Evolutionary conservation across 1,139 yeast genomes (phyloP), one percentile per base, ranked within the genome.

Genomic region (Pichia sp.): DNA sequence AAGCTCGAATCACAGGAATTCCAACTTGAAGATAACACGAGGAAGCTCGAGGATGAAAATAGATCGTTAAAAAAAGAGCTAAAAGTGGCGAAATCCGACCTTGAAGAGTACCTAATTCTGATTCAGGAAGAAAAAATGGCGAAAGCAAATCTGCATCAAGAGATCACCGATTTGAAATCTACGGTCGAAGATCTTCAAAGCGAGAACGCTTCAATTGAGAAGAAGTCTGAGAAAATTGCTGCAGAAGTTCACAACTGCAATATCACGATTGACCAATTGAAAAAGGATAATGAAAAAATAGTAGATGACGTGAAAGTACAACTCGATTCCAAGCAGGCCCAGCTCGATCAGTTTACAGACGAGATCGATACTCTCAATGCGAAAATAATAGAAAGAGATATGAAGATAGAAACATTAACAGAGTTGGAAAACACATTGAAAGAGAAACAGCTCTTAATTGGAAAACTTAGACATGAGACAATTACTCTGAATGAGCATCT

Each of bases 401-500:
- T 37, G 6, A 55, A 55, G 26, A 49, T 68, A 20, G 52, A 60
- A 26, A 49, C 54, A 8, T 67, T 70, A 30, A 45, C 64, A 3
- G 44, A 38, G 12, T 38, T 49, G 9, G 81, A 77, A 47, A 59
- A 59, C 19, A 80, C 76, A 37, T 56, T 69, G 12, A 83, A 82
- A 48, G 86, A 79, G 45, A 87, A 86, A 58, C 88, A 77, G 44
- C 64, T 87, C 20, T 70, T 78, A 36, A 74, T 91, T 34, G 97
- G 97, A 5, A 91, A 91, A 55, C 68, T 91, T 37, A 75, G 97
- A 38, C 97, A 91, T 55, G 97, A 91, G 59, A 94, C 95, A 2
- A 91, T 91, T n/a, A 85, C 86, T 22, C 63, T 88, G 39, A 91
- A 91, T 56, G 98, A 91, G 54, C 98, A 91, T 62, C 63, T 91